Conservation (phyloP, 352 stramenopile species). For the Phytophthora pistaciae region DNA sequence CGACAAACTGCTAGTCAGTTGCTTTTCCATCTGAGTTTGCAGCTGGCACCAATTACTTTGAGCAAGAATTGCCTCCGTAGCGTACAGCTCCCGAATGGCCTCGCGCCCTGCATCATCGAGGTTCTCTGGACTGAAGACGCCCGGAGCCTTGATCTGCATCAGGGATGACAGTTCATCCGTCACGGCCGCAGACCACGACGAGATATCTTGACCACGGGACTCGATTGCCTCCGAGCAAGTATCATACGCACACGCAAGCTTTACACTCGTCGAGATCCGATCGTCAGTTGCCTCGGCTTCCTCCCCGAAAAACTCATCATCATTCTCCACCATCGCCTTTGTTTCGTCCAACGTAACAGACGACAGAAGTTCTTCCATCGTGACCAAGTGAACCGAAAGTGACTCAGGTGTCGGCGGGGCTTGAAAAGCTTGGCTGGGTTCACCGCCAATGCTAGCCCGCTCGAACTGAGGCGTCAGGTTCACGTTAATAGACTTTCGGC, state of each 20-base stretch:
- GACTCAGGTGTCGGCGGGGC: conserved; percentile 8
- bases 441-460: conserved; percentile 49
- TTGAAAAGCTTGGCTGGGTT: conserved; percentile 21
- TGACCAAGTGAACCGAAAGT: conserved; percentile 35
- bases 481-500: conserved; percentile 68
- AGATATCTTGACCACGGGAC: conserved; percentile 56
- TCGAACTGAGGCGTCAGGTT: conserved; percentile 85
- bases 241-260: conserved; percentile 45
- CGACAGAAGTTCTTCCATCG: conserved; percentile 56
- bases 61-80: conserved; percentile 56
- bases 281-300: conserved; percentile 9
- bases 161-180: conserved; percentile 58
- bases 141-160: conserved; percentile 50
- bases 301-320: conserved; percentile 34
- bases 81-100: conserved; percentile 56
- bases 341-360: conserved; percentile 39
- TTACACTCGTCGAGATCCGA: conserved; percentile 32
- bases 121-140: conserved; percentile 50
- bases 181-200: conserved; percentile 53
- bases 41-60: conserved; percentile 71
- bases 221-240: conserved; percentile 57
- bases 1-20: conserved; percentile 50
- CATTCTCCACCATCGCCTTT: conserved; percentile 14
- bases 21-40: conserved; percentile 65
- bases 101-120: conserved; percentile 44